Evolutionary conservation across 2,329 filamentous ascomycete species (phyloP), one percentile per base, ranked within the genome.

Genomic region (Talaromyces sp.): DNA sequence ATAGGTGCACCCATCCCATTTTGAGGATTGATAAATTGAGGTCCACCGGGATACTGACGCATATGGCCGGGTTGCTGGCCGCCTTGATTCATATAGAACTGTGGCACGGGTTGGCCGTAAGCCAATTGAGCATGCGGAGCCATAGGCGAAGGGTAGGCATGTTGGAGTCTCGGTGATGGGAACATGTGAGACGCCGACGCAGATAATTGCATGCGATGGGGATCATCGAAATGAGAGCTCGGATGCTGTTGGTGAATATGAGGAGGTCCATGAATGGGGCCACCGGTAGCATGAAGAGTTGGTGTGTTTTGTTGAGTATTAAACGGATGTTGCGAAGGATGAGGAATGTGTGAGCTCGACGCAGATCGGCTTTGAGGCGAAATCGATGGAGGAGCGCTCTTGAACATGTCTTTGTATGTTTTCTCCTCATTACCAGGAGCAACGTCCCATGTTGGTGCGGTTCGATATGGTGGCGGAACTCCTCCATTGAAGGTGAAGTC

Each of bases 121-220:
- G 86, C 85, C 70, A 92, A 84, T 73, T 92, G 89, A 25, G 86
- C 85, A 68, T 89, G 88, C 22, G 89, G 88, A 62, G 85, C 86
- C 81, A 91, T 88, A 13, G 86, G 85, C 2, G 85, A 86, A 22
- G 86, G 86, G 70, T 93, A 93, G 3, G 86, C 86, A 68, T 89
- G 89, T 61, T 87, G 85, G 70, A 93, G 85, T 60, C 93, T 88
- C 58, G 94, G 93, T 17, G 93, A 97, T 9, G 91, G 90, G 75
- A 92, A 95, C 2, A 92, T 92, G 71, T 93, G 92, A 3, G 89
- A 89, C 27, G 91, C 93, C 69, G 89, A 93, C 7, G 89, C 90
- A 65, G 91, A 91, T 80, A 95, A 90, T 70, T 87, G 86, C 91
- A 97, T 96, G 61, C 93, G 87, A 73, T 93, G 91, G 66, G 93